Evolutionary conservation across 129 eudicot species (phyloP), one percentile per base, ranked within the genome.

Genomic region (Flaveria bidentis): DNA sequence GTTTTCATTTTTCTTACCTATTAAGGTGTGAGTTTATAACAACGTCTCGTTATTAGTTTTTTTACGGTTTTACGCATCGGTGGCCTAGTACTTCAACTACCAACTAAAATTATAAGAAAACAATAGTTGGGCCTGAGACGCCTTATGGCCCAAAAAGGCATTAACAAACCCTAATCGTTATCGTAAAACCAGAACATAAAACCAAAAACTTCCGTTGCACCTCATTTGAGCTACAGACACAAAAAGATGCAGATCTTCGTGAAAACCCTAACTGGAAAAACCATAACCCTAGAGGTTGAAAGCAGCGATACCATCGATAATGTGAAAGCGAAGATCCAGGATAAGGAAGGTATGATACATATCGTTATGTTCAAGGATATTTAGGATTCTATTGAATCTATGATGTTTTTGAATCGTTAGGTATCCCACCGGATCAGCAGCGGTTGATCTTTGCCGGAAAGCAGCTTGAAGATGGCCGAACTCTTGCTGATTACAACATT

Each of bases 221-320:
- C 23, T 28, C 11, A 18, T 12, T 18, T 26, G 20, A 58, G 10
- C 20, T 28, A 17, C 10, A 39, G 7, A 42, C 7, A 42, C 26
- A 33, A 23, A 66, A 79, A 78, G 75, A 87, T 84, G 92, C 92
- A 87, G 84, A 85, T 82, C 16, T 87, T 87, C 69, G 92, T 87
- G 82, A 87, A 87, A 80, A 84, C 91, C 83, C 81, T 87, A 52
- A 87, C 88, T 12, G 91, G 91, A 5, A 87, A 87, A 80, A 87
- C 87, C 63, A 84, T 84, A 4, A 87, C 91, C 64, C 80, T 87
- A 0, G 91, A 87, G 82, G 91, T 87, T 28, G 91, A 87, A 69
- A 75, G 80, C 73, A 78, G 84, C 67, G 88, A 86, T 56, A 84
- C 90, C 51, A 84, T 84, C 50, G 88, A 86, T 50, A 84, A 86